Percentiles rank a stretch among this genome's conserved stretches.
These are phyloP conservation scores for Paracamarosporium sp. DNA, from an alignment of 2,329 filamentous ascomycete genomes.

Conservation along the genomic window DNA sequence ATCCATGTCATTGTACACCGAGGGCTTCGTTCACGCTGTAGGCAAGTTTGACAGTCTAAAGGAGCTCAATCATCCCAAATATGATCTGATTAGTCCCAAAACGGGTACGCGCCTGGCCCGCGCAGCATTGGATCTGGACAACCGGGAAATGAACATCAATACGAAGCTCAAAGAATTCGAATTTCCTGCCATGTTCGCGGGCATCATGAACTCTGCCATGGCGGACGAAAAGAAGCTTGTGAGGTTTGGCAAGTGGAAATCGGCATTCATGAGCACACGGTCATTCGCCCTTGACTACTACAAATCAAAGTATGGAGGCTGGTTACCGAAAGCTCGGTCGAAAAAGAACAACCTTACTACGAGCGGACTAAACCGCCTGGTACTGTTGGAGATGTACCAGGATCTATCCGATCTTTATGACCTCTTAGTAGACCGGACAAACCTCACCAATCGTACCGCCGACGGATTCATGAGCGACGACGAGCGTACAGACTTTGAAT, in stretches of 20 bases:
- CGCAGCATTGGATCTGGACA: conserved; percentile 79
- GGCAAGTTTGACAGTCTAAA: conserved; percentile 82
- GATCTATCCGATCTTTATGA: conserved; percentile 91
- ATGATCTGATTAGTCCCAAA: conserved; percentile 69
- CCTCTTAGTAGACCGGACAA: conserved; percentile 79
- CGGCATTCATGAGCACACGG: conserved; percentile 75
- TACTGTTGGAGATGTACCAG: conserved; percentile 80
- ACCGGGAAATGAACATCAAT: conserved; percentile 73
- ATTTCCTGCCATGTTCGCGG: conserved; percentile 87
- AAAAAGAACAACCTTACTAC: conserved; percentile 92
- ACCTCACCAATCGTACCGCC: conserved; percentile 78
- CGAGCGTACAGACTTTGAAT: conserved; percentile 60
- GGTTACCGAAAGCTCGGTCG: conserved; percentile 89
- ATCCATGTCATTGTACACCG: conserved; percentile 81
- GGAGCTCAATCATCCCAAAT: conserved; percentile 72
- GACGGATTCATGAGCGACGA: conserved; percentile 69
- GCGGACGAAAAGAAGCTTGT: conserved; percentile 77
- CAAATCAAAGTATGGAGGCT: conserved; percentile 70
- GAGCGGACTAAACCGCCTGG: conserved; percentile 82
- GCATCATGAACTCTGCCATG: conserved; percentile 83
- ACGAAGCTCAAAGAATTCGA: conserved; percentile 84
- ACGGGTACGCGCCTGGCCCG: conserved; percentile 84
- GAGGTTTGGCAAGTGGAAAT: conserved; percentile 84
- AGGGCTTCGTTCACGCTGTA: conserved; percentile 89
- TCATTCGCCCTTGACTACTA: conserved; percentile 76